A percentile compares a stretch with the other conserved stretches of the same genome.
Evolutionary conservation across 2,329 filamentous ascomycete species (phyloP).

Genomic region (Sarocladium brachiariae): DNA sequence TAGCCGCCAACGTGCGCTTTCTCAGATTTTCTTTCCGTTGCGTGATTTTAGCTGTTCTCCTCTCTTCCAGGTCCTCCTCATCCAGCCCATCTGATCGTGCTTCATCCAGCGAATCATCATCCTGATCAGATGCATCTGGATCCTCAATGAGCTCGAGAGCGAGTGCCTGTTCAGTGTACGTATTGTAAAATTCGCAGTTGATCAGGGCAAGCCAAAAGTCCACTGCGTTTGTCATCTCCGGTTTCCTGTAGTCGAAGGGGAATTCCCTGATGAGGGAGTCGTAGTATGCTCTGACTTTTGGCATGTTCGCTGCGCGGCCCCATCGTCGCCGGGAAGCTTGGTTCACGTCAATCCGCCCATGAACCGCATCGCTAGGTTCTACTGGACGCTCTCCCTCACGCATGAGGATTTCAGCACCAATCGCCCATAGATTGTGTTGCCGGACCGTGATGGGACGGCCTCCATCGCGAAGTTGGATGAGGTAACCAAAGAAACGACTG

Average conservation of each 20-base stretch:
- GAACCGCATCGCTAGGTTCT: not conserved
- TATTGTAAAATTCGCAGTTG: conserved; percentile 71
- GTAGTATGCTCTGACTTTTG: conserved; percentile 55
- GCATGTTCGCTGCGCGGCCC: conserved; percentile 39
- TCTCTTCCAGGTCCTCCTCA: conserved; percentile 13
- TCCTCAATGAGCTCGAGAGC: conserved; percentile 32
- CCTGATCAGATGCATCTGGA: not conserved
- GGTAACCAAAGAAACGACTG: conserved; percentile 65
- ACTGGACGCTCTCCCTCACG: conserved; percentile 40
- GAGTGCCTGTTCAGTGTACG: conserved; percentile 51
- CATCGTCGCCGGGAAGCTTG: conserved; percentile 20
- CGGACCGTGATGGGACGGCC: conserved; percentile 57
- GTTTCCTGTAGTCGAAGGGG: conserved; percentile 58
- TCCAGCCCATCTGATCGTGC: conserved; percentile 14
- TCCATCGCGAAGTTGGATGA: conserved; percentile 48
- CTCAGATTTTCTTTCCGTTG: conserved; percentile 33
- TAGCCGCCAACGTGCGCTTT: conserved; percentile 46
- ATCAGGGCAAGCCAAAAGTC: conserved; percentile 81
- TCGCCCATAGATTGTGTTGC: conserved; percentile 65
- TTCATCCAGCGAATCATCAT: conserved; percentile 18
- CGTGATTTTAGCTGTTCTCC: not conserved
- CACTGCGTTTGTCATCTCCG: conserved; percentile 54
- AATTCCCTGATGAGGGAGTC: conserved; percentile 71
- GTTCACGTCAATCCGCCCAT: conserved; percentile 9
- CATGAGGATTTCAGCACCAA: conserved; percentile 80